Evolutionary conservation across 257 asterid species (phyloP).

Genomic region (Scutellaria baicalensis): DNA sequence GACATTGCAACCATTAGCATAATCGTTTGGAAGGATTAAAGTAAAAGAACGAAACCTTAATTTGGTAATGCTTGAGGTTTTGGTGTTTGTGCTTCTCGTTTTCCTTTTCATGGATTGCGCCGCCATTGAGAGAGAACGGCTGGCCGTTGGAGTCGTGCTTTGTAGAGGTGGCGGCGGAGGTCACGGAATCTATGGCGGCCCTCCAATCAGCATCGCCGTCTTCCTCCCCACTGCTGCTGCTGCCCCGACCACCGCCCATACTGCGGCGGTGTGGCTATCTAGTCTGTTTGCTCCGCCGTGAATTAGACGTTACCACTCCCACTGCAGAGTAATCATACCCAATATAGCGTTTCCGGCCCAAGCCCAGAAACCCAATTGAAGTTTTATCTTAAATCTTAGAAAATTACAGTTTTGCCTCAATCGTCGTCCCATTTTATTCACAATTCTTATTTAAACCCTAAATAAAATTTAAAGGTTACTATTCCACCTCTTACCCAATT

Average conservation of each 20-base stretch:
- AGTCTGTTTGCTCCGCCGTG: not conserved
- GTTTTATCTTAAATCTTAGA: not conserved
- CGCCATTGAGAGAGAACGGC: not conserved
- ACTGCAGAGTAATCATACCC: not conserved
- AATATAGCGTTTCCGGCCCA: not conserved
- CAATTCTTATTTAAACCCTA: too few species aligned
- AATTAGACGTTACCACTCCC: not conserved
- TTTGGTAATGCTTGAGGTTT: slow-evolving; percentile 60
- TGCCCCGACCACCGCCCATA: slow-evolving; percentile 35
- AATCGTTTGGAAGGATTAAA: not conserved
- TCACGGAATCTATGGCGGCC: slow-evolving; percentile 72
- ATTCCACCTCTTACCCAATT: too few species aligned
- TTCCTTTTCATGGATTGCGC: slow-evolving; percentile 16
- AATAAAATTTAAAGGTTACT: too few species aligned
- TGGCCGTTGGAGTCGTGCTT: slow-evolving; percentile 4
- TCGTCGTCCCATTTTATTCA: too few species aligned
- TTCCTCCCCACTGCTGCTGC: slow-evolving; percentile 68
- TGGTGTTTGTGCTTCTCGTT: slow-evolving; percentile 31
- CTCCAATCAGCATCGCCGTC: slow-evolving; percentile 86
- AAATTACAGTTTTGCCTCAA: not conserved
- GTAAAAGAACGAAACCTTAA: slow-evolving; percentile 38
- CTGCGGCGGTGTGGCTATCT: slow-evolving; percentile 1
- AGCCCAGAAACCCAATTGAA: not conserved
- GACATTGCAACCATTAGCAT: not conserved
- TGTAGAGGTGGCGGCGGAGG: slow-evolving; percentile 27